Evolutionary conservation across 768 basidiomycete species (phyloP).

Genomic region (Kwoniella dendrophila): DNA sequence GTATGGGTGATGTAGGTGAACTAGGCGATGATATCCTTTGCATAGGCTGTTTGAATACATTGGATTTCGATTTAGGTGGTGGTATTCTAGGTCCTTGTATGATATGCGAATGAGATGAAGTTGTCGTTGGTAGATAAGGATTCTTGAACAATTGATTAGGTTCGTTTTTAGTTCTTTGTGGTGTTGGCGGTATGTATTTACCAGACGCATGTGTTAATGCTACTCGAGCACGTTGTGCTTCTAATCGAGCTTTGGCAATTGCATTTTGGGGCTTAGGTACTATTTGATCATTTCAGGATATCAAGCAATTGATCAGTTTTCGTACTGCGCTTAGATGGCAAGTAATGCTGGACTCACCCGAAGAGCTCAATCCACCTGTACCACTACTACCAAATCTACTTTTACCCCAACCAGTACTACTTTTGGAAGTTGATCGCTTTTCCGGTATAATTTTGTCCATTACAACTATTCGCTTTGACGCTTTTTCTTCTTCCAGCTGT

Average conservation of each 20-base stretch:
- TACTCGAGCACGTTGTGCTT: constrained; percentile 41
- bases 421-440: constrained; percentile 13
- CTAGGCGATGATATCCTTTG: neutral
- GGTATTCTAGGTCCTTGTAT: constrained; percentile 3
- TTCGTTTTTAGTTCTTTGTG: constrained; percentile 4
- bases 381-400: neutral
- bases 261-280: constrained; percentile 8
- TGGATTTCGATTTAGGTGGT: neutral
- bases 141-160: constrained; percentile 28
- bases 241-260: constrained; percentile 38
- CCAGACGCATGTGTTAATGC: constrained; percentile 47
- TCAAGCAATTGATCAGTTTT: neutral
- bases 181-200: constrained; percentile 33
- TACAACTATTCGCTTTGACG: constrained; percentile 39
- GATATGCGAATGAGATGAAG: neutral
- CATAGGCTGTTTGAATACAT: neutral
- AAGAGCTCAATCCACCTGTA: constrained; percentile 1
- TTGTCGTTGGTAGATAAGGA: constrained; percentile 19
- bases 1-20: constrained; percentile 19
- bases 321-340: no score
- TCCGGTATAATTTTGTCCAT: constrained; percentile 34
- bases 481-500: constrained; percentile 39
- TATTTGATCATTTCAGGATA: neutral
- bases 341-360: neutral
- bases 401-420: constrained; percentile 10